Conservation (phyloP, 352 stramenopile genomes). For the Pseudoperonospora humuli region DNA sequence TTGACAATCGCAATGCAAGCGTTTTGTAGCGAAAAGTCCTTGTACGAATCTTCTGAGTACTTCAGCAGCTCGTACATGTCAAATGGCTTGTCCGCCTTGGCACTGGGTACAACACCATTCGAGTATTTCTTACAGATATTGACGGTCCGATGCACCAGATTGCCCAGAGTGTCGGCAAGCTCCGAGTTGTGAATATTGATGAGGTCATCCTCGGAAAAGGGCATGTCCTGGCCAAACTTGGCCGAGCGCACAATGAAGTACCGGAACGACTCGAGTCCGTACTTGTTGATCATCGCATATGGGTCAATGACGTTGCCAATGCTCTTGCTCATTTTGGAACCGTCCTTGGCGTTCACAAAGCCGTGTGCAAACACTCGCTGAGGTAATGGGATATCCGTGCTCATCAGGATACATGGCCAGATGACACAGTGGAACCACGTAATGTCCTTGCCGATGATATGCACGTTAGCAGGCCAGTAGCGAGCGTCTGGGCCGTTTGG, state of each 20-base stretch:
- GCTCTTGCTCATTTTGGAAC: conserved; percentile 99
- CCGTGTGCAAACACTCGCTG: conserved; percentile 95
- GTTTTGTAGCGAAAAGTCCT: conserved; percentile 88
- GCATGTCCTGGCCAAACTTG: conserved; percentile 95
- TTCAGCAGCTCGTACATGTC: conserved; percentile 81
- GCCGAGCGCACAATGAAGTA: conserved; percentile 89
- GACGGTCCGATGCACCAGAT: conserved; percentile 95
- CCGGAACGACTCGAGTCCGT: conserved; percentile 93
- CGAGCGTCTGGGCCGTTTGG: conserved; percentile 68
- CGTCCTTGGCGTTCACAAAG: conserved; percentile 97
- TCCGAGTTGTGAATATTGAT: conserved; percentile 98
- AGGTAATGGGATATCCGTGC: conserved; percentile 88
- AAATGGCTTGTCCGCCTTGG: conserved; percentile 60
- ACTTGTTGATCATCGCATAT: conserved; percentile 91
- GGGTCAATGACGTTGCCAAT: conserved; percentile 98
- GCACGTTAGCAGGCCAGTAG: conserved; percentile 78
- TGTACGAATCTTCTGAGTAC: conserved; percentile 86
- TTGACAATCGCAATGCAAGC: conserved; percentile 87
- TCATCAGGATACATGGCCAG: conserved; percentile 99
- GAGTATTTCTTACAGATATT: conserved; percentile 96
- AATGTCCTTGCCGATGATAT: conserved; percentile 98
- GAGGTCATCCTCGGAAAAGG: conserved; percentile 88
- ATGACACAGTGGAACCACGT: conserved; percentile 98
- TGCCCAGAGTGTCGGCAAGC: conserved; percentile 88
- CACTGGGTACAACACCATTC: conserved; percentile 69